A percentile compares a stretch with the other conserved stretches of the same genome.
These are phyloP conservation scores for Carex kokanica DNA, from an alignment of 176 grass and related monocot species.

Conservation along the genomic window DNA sequence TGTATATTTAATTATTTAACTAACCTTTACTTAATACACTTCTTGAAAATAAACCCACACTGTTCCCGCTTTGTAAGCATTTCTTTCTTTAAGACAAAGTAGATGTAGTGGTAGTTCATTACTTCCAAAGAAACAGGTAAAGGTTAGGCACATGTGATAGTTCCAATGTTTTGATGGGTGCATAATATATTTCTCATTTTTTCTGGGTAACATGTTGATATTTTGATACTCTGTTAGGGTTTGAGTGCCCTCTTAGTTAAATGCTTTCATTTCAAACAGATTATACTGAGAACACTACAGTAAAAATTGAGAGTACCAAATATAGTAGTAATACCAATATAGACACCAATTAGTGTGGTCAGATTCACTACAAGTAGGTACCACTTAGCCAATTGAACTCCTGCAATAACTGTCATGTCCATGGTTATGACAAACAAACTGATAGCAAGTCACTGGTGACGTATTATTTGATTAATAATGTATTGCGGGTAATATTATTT, in stretches of 20 bases:
- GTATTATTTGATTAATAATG: slow-evolving; percentile 4
- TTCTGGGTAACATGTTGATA: neutral
- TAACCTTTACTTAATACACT: neutral
- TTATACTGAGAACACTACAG: neutral
- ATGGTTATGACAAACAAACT: neutral
- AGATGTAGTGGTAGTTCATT: slow-evolving; percentile 18
- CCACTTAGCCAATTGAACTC: neutral
- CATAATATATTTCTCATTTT: neutral
- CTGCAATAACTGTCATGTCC: slow-evolving; percentile 9
- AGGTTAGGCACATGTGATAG: neutral
- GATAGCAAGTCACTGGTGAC: neutral
- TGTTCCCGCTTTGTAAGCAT: neutral
- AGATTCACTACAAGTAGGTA: neutral
- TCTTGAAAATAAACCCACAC: neutral
- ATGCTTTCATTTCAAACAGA: neutral
- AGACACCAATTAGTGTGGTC: neutral
- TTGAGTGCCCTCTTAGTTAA: neutral
- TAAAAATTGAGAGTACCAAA: neutral
- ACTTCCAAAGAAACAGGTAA: neutral
- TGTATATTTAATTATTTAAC: neutral
- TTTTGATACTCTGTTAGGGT: neutral
- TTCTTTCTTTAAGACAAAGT: slow-evolving; percentile 3
- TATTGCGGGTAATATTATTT: neutral
- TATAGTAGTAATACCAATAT: neutral
- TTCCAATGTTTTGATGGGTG: neutral